phyloP scores from a whole-genome alignment of 177 flowering plant species.

The Vitis hybrid region DNA sequence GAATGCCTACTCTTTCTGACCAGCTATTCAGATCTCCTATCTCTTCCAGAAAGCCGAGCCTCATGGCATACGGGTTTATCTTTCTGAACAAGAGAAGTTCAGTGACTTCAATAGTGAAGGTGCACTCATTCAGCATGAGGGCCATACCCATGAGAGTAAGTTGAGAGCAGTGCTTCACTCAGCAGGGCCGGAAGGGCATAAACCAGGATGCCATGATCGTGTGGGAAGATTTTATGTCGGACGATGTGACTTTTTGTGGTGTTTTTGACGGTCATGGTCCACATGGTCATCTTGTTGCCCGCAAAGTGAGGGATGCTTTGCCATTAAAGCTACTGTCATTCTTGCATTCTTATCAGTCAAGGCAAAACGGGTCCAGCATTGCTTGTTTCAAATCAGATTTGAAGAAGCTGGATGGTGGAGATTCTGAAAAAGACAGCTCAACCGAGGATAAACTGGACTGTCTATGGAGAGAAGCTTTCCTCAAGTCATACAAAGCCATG shows the following conservation, averaged over 20 bases:
- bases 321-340: slow-evolving; percentile 70
- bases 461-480: too few species aligned
- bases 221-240: slow-evolving; percentile 91
- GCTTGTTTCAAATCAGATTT: slow-evolving; percentile 43
- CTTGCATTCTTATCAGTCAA: slow-evolving; percentile 45
- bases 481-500: too few species aligned
- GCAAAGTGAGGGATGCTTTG: slow-evolving; percentile 82
- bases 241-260: slow-evolving; percentile 82
- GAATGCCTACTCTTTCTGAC: too few species aligned
- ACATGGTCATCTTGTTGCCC: slow-evolving; percentile 88
- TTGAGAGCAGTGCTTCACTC: slow-evolving; percentile 27
- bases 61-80: too few species aligned
- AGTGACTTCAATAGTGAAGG: too few species aligned
- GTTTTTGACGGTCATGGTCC: slow-evolving; percentile 99
- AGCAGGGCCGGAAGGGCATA: slow-evolving; percentile 92
- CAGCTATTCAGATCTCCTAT: too few species aligned
- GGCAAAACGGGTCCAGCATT: slow-evolving; percentile 38
- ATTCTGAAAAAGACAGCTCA: slow-evolving; percentile 40
- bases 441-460: background rate
- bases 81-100: too few species aligned
- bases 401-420: slow-evolving; percentile 42
- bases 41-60: too few species aligned
- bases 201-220: slow-evolving; percentile 98
- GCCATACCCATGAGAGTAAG: too few species aligned
- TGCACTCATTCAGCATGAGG: too few species aligned